phyloP scores from a whole-genome alignment of 352 stramenopile genomes.

The Phytopythium ostracodes region DNA sequence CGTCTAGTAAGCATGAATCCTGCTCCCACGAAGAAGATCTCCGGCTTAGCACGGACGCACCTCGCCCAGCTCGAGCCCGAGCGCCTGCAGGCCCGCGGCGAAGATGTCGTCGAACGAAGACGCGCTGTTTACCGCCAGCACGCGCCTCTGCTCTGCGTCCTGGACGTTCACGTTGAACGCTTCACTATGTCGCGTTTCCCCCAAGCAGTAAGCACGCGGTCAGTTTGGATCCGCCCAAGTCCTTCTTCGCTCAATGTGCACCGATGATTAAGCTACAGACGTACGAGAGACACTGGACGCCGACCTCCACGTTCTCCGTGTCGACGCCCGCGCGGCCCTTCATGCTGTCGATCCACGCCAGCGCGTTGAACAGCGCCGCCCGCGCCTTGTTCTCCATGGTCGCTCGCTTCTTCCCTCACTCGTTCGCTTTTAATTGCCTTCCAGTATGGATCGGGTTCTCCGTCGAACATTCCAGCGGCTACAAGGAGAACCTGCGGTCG shows the following conservation, averaged over 20 bases:
- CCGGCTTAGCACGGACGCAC: neutral
- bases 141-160: conserved; percentile 47
- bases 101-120: conserved; percentile 69
- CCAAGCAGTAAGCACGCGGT: conserved; percentile 6
- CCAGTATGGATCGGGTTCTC: conserved; percentile 1
- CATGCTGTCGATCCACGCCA: conserved; percentile 62
- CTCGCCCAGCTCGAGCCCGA: conserved; percentile 45
- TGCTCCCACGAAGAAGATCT: neutral
- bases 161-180: conserved; percentile 64
- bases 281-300: conserved; percentile 57
- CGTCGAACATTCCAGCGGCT: neutral
- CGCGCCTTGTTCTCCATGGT: conserved; percentile 35
- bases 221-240: neutral
- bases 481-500: neutral
- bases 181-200: conserved; percentile 42
- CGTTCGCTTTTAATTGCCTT: neutral
- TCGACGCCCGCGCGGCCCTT: conserved; percentile 56
- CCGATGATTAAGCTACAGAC: conserved; percentile 5
- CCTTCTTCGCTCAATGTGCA: neutral
- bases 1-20: too few species aligned
- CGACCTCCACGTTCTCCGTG: conserved; percentile 59
- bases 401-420: neutral
- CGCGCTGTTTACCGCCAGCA: conserved; percentile 37
- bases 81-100: conserved; percentile 52
- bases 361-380: conserved; percentile 68